Evolutionary conservation across 2,329 filamentous ascomycete genomes (phyloP).

Genomic region (Orbilia javanica): DNA sequence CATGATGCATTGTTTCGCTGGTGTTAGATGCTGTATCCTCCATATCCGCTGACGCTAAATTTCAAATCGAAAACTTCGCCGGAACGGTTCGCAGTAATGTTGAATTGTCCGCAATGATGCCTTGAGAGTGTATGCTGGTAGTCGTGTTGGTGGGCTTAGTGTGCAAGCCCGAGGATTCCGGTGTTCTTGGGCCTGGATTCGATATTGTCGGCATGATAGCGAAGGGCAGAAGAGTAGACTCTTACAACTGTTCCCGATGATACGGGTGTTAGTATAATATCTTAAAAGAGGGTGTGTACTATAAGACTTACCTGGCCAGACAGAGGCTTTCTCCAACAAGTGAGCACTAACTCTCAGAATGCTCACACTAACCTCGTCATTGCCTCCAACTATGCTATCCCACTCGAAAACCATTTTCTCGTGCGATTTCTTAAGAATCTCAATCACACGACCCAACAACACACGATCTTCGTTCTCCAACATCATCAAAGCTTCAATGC

Average conservation of each 20-base stretch:
- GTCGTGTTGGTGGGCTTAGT: conserved; percentile 14
- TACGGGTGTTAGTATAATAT: background rate
- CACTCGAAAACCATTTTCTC: conserved; percentile 74
- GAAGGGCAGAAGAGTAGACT: conserved; percentile 61
- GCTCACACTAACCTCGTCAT: conserved; percentile 84
- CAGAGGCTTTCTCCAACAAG: conserved; percentile 87
- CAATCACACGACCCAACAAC: conserved; percentile 82
- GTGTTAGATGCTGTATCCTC: conserved; percentile 26
- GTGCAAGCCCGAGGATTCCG: conserved; percentile 29
- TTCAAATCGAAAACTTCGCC: conserved; percentile 15
- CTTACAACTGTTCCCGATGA: conserved; percentile 23
- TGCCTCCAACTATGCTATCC: conserved; percentile 60
- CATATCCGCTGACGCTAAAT: conserved; percentile 27
- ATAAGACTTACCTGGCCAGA: conserved; percentile 83
- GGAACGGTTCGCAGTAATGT: conserved; percentile 41
- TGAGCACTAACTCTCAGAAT: conserved; percentile 85
- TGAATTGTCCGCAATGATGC: conserved; percentile 43
- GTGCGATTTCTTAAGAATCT: conserved; percentile 81
- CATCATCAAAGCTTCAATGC: conserved; percentile 88
- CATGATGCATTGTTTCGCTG: conserved; percentile 31
- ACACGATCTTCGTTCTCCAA: conserved; percentile 92
- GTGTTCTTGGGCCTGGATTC: conserved; percentile 61
- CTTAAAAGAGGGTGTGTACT: background rate
- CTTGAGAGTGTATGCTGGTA: background rate
- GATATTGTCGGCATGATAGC: conserved; percentile 63